Conservation (phyloP, 495 filamentous ascomycete species). For the Lophiotrema nucula region DNA sequence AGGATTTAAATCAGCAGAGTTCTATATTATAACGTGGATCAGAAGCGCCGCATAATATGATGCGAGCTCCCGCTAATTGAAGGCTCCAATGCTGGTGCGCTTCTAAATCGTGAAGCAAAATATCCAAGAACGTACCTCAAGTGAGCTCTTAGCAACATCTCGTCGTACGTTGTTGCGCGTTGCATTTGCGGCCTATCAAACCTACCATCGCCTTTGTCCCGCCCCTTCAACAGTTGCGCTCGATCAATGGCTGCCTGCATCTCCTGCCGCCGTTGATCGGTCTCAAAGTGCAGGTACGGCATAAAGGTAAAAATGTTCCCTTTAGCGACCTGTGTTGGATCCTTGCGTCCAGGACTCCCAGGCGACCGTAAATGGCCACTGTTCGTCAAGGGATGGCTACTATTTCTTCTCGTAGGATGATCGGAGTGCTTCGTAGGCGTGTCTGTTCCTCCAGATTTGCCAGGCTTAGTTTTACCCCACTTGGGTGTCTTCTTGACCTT, state of each 20-base stretch:
- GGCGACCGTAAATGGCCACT: slow-evolving; percentile 23
- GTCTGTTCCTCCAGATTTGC: slow-evolving; percentile 17
- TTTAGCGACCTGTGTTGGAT: slow-evolving; percentile 29
- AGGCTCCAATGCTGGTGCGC: no score
- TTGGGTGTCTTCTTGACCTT: slow-evolving; percentile 29
- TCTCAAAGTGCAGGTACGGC: slow-evolving; percentile 71
- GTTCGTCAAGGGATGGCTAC: not conserved
- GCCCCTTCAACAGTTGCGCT: slow-evolving; percentile 39
- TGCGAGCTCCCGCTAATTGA: no score
- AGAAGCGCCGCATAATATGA: no score
- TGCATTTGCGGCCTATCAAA: slow-evolving; percentile 22
- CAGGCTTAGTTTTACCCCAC: slow-evolving; percentile 3
- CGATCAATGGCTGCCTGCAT: slow-evolving; percentile 61
- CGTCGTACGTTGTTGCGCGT: slow-evolving; percentile 51
- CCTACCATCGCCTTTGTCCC: not conserved
- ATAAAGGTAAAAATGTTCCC: slow-evolving; percentile 63
- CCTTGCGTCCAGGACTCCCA: slow-evolving; percentile 32
- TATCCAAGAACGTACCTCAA: no score
- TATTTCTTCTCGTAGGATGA: slow-evolving; percentile 10
- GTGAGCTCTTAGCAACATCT: slow-evolving; percentile 65
- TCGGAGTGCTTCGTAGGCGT: slow-evolving; percentile 17
- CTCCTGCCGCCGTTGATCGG: slow-evolving; percentile 52
- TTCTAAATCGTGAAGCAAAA: no score
- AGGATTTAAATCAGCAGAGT: no score
- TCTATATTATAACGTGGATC: no score